Evolutionary conservation across 2,329 filamentous ascomycete species (phyloP).

Genomic region (Colletotrichum filicis): DNA sequence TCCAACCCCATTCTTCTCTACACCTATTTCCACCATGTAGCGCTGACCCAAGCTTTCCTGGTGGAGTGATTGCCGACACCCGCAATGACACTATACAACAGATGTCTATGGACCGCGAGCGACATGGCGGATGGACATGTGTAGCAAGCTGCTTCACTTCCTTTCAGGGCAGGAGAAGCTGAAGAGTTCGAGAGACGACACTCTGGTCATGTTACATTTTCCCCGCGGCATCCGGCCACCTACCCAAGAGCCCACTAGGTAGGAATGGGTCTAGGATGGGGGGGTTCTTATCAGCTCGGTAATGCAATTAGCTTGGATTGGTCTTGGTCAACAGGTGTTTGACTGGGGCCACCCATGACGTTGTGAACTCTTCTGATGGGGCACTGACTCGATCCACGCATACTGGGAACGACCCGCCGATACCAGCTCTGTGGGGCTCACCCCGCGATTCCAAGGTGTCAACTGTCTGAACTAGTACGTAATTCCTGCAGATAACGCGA

Average conservation of each 20-base stretch:
- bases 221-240: neutral
- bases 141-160: neutral
- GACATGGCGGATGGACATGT: too few species aligned
- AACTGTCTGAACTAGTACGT: conserved; percentile 5
- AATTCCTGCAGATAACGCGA: conserved; percentile 6
- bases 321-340: neutral
- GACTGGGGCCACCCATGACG: neutral
- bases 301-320: neutral
- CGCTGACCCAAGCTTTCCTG: neutral
- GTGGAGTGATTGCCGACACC: neutral
- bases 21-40: neutral
- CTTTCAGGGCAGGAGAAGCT: neutral
- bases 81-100: too few species aligned
- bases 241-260: neutral
- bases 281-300: neutral
- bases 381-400: neutral
- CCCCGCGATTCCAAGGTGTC: neutral
- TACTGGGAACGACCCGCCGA: neutral
- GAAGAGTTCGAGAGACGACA: neutral
- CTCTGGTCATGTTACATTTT: neutral
- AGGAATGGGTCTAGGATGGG: neutral
- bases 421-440: neutral
- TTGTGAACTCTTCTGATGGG: neutral
- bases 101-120: too few species aligned
- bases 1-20: neutral